phyloP scores from a whole-genome alignment of 495 filamentous ascomycete species.

The Clavariopsis aquatica region DNA sequence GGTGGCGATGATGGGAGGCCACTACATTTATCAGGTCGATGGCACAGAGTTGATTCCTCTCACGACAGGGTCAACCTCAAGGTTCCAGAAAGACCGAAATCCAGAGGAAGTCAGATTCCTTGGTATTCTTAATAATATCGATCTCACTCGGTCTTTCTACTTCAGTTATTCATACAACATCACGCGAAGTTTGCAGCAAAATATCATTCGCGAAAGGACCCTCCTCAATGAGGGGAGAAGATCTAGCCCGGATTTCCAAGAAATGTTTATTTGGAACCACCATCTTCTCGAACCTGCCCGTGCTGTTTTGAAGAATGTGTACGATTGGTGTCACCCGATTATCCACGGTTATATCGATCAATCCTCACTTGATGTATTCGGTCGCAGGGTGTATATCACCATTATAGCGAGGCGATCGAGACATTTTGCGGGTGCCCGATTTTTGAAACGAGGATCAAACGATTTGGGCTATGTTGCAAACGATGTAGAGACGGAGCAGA shows the following conservation, averaged over 20 bases:
- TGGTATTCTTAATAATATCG: conserved; percentile 83
- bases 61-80: conserved; percentile 62
- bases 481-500: conserved; percentile 99
- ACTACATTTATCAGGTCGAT: conserved; percentile 93
- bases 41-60: conserved; percentile 91
- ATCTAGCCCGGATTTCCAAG: conserved; percentile 67
- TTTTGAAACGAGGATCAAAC: conserved; percentile 92
- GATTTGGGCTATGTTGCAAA: conserved; percentile 97
- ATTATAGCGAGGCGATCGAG: conserved; percentile 90
- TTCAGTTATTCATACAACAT: conserved; percentile 99
- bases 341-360: conserved; percentile 97
- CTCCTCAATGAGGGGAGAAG: conserved; percentile 64
- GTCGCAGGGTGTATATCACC: conserved; percentile 83
- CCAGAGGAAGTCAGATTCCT: conserved; percentile 88
- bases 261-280: conserved; percentile 98
- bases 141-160: conserved; percentile 88
- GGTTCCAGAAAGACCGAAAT: conserved; percentile 75
- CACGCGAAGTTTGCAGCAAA: conserved; percentile 88
- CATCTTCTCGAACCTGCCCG: conserved; percentile 79
- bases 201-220: conserved; percentile 79
- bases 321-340: conserved; percentile 94
- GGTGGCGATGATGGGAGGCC: conserved; percentile 92
- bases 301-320: conserved; percentile 70
- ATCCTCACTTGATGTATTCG: conserved; percentile 48
- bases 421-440: conserved; percentile 91